phyloP scores from a whole-genome alignment of 371 early-diverging fungal species.

The Apophysomyces trapeziformis region DNA sequence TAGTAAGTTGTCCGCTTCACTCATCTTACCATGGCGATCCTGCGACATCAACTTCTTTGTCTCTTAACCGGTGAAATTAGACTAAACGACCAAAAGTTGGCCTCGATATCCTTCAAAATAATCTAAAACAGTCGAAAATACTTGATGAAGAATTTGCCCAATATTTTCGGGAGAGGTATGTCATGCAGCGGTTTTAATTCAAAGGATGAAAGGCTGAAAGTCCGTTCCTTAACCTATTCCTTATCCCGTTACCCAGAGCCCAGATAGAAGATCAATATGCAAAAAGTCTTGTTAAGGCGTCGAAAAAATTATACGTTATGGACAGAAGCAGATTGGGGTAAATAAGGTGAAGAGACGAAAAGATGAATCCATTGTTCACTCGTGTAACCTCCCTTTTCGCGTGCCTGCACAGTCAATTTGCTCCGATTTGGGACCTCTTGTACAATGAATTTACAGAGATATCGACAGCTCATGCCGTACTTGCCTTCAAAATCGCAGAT shows the following conservation, averaged over 20 bases:
- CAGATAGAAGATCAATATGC: constrained; percentile 55
- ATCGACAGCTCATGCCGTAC: constrained; percentile 47
- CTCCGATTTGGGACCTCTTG: constrained; percentile 45
- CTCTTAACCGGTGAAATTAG: constrained; percentile 14
- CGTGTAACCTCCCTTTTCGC: constrained; percentile 14
- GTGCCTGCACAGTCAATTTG: constrained; percentile 22
- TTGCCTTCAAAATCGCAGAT: constrained; percentile 43
- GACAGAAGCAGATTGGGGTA: constrained; percentile 51
- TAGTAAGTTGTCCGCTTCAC: not conserved
- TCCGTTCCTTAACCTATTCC: too few relatives aligned
- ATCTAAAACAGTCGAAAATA: constrained; percentile 31
- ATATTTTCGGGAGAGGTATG: constrained; percentile 56
- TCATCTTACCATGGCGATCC: too few relatives aligned
- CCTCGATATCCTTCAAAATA: constrained; percentile 43
- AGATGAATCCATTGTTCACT: constrained; percentile 12
- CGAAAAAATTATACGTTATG: constrained; percentile 48
- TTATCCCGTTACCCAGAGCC: constrained; percentile 27
- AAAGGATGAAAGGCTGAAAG: too few relatives aligned
- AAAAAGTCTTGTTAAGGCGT: constrained; percentile 49
- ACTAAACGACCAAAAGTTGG: constrained; percentile 53
- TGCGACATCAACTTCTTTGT: too few relatives aligned
- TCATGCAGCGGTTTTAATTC: not conserved
- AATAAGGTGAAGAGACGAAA: constrained; percentile 15
- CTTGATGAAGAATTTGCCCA: constrained; percentile 50
- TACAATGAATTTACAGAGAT: constrained; percentile 46